These are phyloP conservation scores for Coniophora puteana DNA, from an alignment of 1,284 basidiomycete genomes.

Conservation along the genomic window DNA sequence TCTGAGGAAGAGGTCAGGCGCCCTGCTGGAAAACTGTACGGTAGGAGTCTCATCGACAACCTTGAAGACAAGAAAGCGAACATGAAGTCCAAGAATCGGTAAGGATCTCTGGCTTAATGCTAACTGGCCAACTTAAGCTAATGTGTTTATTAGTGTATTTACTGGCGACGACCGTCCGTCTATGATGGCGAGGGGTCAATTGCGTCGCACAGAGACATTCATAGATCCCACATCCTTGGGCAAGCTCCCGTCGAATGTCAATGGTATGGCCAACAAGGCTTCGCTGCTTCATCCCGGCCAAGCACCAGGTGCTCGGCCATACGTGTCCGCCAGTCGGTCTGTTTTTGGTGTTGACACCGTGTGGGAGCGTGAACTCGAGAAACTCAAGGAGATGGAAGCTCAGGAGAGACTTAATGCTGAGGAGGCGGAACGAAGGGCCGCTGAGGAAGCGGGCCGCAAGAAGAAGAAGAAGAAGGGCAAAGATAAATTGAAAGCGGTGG, in stretches of 20 bases:
- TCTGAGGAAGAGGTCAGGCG: slow-evolving; percentile 32
- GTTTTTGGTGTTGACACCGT: slow-evolving; percentile 82
- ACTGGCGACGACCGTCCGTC: slow-evolving; percentile 75
- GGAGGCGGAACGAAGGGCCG: slow-evolving; percentile 39
- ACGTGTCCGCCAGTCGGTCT: slow-evolving; percentile 47
- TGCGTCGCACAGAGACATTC: slow-evolving; percentile 56
- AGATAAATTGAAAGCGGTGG: slow-evolving; percentile 43
- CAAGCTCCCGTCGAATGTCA: slow-evolving; percentile 21
- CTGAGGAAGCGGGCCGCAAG: slow-evolving; percentile 36
- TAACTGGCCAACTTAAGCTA: slow-evolving; percentile 10
- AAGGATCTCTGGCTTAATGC: slow-evolving; percentile 17
- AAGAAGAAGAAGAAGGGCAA: slow-evolving; percentile 38
- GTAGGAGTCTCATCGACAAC: slow-evolving; percentile 78
- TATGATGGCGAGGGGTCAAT: slow-evolving; percentile 71
- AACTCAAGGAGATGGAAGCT: slow-evolving; percentile 68
- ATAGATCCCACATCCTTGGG: slow-evolving; percentile 65
- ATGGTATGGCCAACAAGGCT: slow-evolving; percentile 23
- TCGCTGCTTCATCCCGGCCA: slow-evolving; percentile 26
- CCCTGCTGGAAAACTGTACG: slow-evolving; percentile 74
- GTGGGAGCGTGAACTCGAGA: slow-evolving; percentile 77
- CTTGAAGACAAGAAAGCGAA: slow-evolving; percentile 70
- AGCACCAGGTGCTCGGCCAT: slow-evolving; percentile 23
- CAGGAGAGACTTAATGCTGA: slow-evolving; percentile 52
- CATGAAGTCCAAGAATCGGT: slow-evolving; percentile 76
- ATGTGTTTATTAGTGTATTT: slow-evolving; percentile 48